phyloP scores from a whole-genome alignment of 176 grass and related monocot species.

The Oryza glaberrima region DNA sequence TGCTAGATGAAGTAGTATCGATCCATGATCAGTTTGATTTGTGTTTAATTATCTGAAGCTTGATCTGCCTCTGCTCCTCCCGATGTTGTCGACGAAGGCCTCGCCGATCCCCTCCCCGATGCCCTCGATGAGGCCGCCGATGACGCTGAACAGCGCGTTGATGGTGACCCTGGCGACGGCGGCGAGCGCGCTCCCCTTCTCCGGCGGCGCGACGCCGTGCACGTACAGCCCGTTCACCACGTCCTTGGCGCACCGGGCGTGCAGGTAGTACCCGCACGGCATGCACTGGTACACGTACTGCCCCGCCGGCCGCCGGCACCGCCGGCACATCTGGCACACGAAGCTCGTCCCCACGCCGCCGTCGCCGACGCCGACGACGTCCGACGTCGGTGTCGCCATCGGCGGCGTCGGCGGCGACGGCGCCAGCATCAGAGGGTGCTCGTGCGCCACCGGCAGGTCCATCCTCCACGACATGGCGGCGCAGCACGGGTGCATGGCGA shows the following conservation, averaged over 20 bases:
- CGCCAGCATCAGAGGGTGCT: conserved; percentile 59
- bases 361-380: background rate
- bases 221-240: conserved; percentile 83
- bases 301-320: conserved; percentile 48
- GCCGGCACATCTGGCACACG: conserved; percentile 68
- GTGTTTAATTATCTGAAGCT: conserved; percentile 34
- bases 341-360: conserved; percentile 44
- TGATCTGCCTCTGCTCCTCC: conserved; percentile 39
- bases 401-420: background rate
- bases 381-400: background rate
- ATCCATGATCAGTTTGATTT: too few species aligned
- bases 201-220: conserved; percentile 60
- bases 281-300: conserved; percentile 65
- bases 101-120: conserved; percentile 64
- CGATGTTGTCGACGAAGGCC: conserved; percentile 52
- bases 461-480: conserved; percentile 59
- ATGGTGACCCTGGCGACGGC: conserved; percentile 55
- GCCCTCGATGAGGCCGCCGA: conserved; percentile 64
- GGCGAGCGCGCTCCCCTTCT: conserved; percentile 52
- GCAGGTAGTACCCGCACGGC: conserved; percentile 72
- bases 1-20: too few species aligned
- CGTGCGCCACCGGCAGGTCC: conserved; percentile 60
- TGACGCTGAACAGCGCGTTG: conserved; percentile 60
- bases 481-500: conserved; percentile 91
- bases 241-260: conserved; percentile 82